Base-by-base conservation (phyloP, 257 asterid species). In the Vinca minor region DNA sequence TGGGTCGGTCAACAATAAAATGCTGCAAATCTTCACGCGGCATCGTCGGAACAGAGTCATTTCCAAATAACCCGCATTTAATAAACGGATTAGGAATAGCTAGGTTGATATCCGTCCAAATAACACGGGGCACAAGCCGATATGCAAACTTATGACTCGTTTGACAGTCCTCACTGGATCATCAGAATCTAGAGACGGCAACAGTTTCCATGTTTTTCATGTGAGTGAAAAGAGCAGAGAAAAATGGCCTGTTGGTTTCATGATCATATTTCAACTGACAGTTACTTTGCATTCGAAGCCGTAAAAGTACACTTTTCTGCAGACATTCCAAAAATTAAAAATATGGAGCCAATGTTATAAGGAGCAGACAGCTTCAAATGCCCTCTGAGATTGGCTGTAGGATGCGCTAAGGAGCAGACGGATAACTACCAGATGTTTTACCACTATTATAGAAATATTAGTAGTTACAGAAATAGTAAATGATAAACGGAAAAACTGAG, bases 11-110 rank as follows among this genome's bases (percentile, higher is more conserved):
- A 29, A 79, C 86, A 58, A 87, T 76, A 65, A 92, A 86, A 32
- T 88, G 85, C 53, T 91, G 98, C 83, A 88, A 70, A 79, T 86
- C 77, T 46, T 88, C 98, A 32, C 96, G 96, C n/a, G 98, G 96
- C 93, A 92, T 73, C 29, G 95, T 83, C 20, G 95, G 89, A 73
- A 78, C 73, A 5, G 93, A 62, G 81, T 92, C n/a, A n/a, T n/a
- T n/a, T n/a, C 98, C 7, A 95, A 86, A 79, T 88, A 92, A 62
- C 86, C 95, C 7, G 96, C n/a, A n/a, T n/a, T n/a, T n/a, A n/a
- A n/a, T n/a, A n/a, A n/a, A n/a, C n/a, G n/a, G n/a, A n/a, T n/a
- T n/a, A n/a, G n/a, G n/a, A n/a, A 83, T 31, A 87, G 63, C 87
- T 78, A 41, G 77, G 95, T 49, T 84, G 78, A 64, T 92, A 88